Evolutionary conservation across 768 basidiomycete genomes (phyloP), one percentile per base, ranked within the genome.

Genomic region (Psilocybe cubensis): DNA sequence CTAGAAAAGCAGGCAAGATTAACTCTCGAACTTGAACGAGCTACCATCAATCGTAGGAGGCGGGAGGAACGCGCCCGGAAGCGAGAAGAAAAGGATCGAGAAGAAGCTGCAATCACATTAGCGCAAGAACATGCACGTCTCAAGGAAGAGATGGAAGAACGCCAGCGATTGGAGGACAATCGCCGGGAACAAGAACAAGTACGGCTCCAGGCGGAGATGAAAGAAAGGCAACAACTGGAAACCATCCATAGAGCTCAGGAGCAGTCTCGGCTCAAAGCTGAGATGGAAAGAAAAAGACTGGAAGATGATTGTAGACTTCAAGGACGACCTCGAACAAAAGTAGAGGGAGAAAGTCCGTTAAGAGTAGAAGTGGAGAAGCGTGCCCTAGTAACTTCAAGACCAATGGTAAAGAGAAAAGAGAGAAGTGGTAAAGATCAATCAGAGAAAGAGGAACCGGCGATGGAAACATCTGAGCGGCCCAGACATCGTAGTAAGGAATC

Each of bases 21-120:
- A 21, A 66, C 66, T 29, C 70, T 69, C 29, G 70, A 74, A 53
- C 67, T 55, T 1, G 65, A 61, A 21, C 66, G 70, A 20, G 72
- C 71, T 27, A 67, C 59, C 27, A 65, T 71, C 50, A 74, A 73
- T 25, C 54, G 60, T 29, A 66, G 68, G 29, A 62, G 62, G 58
- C 70, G 69, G 56, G 64, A 69, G 54, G 70, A 73, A 48, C 66
- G 66, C 21, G 61, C 62, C 14, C 66, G 66, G 20, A 70, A 59
- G 46, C 67, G 63, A 25, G 64, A 60, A 46, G 68, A 45, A 48
- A 46, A 57, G 20, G 65, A 65, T 52, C 53, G 59, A 43, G 58
- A 64, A 46, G 49, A 46, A 50, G 63, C 57, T 14, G 54, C 58
- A 25, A 20, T 28, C 8, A 55, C 58, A 43, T 46, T 54, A 42